phyloP scores from a whole-genome alignment of 805 yeast species.

The Saturnispora silvae region DNA sequence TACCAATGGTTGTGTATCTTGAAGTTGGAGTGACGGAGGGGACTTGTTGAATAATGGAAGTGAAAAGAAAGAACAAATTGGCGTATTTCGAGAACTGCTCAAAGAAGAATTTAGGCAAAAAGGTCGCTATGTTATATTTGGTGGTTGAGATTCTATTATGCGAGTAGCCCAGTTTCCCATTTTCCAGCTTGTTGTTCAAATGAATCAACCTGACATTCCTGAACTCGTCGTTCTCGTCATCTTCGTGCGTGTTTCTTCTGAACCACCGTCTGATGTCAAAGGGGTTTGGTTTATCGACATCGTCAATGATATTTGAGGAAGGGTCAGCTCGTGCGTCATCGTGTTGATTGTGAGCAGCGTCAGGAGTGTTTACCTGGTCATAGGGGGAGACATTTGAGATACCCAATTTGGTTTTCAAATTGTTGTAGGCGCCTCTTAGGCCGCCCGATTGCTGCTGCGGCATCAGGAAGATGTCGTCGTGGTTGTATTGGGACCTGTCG shows the following conservation, averaged over 20 bases:
- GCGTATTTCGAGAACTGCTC: slow-evolving; percentile 98
- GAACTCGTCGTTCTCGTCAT: slow-evolving; percentile 37
- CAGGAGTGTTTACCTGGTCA: slow-evolving; percentile 14
- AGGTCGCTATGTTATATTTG: slow-evolving; percentile 87
- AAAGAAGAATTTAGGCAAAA: slow-evolving; percentile 85
- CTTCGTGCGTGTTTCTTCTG: slow-evolving; percentile 13
- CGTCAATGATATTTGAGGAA: slow-evolving; percentile 15
- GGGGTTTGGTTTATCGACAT: slow-evolving; percentile 14
- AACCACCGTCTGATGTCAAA: slow-evolving; percentile 23
- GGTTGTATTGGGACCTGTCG: slow-evolving; percentile 4
- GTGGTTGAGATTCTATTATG: slow-evolving; percentile 92
- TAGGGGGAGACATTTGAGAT: slow-evolving; percentile 15
- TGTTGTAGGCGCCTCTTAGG: slow-evolving; percentile 22
- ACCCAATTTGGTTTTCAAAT: slow-evolving; percentile 20
- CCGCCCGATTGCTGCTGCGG: slow-evolving; percentile 14
- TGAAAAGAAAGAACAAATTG: slow-evolving; percentile 82
- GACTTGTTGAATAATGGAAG: slow-evolving; percentile 91
- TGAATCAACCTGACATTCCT: slow-evolving; percentile 59
- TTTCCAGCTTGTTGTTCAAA: slow-evolving; percentile 52
- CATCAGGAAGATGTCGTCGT: slow-evolving; percentile 6
- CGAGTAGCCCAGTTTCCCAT: slow-evolving; percentile 44
- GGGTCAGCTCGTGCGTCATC: slow-evolving; percentile 18
- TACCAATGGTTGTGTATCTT: slow-evolving; percentile 89
- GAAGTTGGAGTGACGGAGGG: slow-evolving; percentile 96
- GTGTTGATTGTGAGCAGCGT: slow-evolving; percentile 2